Conservation (phyloP, 148 eudicot genomes). For the Polygonum maritimum region DNA sequence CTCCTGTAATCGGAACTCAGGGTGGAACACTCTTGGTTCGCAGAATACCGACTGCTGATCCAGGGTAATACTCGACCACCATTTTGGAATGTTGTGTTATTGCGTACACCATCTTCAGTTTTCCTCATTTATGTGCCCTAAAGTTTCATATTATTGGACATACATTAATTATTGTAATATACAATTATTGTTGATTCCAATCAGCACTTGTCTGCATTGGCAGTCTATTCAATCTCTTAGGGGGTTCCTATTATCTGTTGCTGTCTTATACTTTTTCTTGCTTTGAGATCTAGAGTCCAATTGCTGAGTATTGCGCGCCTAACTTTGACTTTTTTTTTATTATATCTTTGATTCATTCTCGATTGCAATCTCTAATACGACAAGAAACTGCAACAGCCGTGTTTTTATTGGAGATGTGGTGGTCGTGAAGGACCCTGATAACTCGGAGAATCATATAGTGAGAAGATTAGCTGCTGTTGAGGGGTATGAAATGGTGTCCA, state of each 20-base stretch:
- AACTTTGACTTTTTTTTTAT: not conserved
- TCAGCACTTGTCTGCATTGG: not conserved
- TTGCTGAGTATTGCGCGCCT: not conserved
- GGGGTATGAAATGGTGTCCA: conserved; percentile 93
- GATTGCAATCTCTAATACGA: conserved; percentile 1
- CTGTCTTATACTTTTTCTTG: not conserved
- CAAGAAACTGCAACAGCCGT: conserved; percentile 33
- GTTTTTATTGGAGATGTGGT: conserved; percentile 87
- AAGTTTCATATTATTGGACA: not conserved
- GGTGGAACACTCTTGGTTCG: conserved; percentile 92
- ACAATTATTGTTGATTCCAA: not conserved
- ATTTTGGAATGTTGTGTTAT: not conserved
- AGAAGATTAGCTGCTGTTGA: conserved; percentile 86
- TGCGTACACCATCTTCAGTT: not conserved
- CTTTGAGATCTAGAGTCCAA: not conserved
- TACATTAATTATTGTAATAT: not conserved
- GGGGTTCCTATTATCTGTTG: not conserved
- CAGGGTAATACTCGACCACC: conserved; percentile 39
- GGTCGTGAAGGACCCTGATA: conserved; percentile 75
- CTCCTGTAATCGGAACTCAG: conserved; percentile 51
- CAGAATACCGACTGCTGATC: conserved; percentile 59
- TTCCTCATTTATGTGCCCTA: not conserved
- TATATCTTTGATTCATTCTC: not conserved
- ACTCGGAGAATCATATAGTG: conserved; percentile 46
- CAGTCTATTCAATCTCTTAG: not conserved